Percentiles rank a stretch among this genome's conserved stretches.
phyloP scores from a whole-genome alignment of 2,329 filamentous ascomycete genomes.

The Nemania sp. region DNA sequence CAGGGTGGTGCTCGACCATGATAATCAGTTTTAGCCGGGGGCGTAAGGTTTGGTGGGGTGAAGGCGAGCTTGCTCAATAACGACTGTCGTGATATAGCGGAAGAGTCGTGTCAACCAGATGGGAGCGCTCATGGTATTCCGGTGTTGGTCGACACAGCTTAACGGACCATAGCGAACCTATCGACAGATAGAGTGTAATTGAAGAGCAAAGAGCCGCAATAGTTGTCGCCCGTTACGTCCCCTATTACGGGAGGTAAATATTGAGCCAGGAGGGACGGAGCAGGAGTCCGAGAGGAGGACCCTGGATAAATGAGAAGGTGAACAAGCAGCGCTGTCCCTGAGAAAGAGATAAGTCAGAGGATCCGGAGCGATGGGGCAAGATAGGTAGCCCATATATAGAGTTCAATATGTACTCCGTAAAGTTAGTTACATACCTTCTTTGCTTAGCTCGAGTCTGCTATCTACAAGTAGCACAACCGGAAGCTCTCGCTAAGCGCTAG shows the following conservation, averaged over 20 bases:
- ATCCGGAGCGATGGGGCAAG: slow-evolving; percentile 18
- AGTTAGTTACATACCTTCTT: slow-evolving; percentile 2
- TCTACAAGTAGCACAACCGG: not conserved
- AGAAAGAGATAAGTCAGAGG: not conserved
- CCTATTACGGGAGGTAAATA: not conserved
- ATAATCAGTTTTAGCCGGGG: slow-evolving; percentile 20
- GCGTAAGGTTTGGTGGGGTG: slow-evolving; percentile 1
- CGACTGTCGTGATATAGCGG: slow-evolving; percentile 27
- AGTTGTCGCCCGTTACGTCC: slow-evolving; percentile 1
- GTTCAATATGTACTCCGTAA: not conserved
- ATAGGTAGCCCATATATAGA: slow-evolving; percentile 33
- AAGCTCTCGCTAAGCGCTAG: slow-evolving; percentile 35
- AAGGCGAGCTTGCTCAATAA: slow-evolving; percentile 18
- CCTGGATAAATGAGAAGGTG: not conserved
- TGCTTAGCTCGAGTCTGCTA: slow-evolving; percentile 4
- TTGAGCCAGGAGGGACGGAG: not conserved
- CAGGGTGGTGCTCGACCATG: slow-evolving; percentile 53
- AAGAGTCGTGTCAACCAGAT: slow-evolving; percentile 19
- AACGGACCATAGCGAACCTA: slow-evolving; percentile 18
- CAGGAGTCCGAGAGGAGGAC: slow-evolving; percentile 3
- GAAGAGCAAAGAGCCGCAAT: not conserved
- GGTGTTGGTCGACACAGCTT: slow-evolving; percentile 4
- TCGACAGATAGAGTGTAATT: not conserved
- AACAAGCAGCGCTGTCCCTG: not conserved
- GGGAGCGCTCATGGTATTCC: slow-evolving; percentile 33